Conservation (phyloP, 805 yeast genomes). For the Groenewaldozyma salmanticensis region DNA sequence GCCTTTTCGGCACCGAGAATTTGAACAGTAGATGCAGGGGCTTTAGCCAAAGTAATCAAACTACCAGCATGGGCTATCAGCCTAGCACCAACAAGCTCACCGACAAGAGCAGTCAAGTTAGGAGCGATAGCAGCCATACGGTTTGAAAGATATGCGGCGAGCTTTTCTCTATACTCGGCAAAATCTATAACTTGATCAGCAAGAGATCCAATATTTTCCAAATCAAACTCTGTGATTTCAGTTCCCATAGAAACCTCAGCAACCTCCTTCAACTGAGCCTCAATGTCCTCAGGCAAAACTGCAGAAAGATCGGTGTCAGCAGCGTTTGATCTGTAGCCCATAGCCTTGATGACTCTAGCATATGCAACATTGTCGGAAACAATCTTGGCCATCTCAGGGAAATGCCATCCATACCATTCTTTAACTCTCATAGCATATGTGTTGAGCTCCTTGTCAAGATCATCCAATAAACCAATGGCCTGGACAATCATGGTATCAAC, state of each 20-base stretch:
- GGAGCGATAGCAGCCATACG: slow-evolving; percentile 99
- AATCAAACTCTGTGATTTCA: slow-evolving; percentile 87
- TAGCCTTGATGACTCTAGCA: slow-evolving; percentile 84
- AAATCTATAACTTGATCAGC: slow-evolving; percentile 96
- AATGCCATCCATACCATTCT: slow-evolving; percentile 99
- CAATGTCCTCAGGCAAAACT: slow-evolving; percentile 80
- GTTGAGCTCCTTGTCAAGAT: slow-evolving; percentile 93
- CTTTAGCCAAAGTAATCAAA: slow-evolving; percentile 86
- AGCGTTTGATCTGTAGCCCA: slow-evolving; percentile 93
- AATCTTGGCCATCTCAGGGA: slow-evolving; percentile 98
- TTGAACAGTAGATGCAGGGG: slow-evolving; percentile 98
- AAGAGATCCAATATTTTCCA: slow-evolving; percentile 76
- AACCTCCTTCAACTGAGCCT: slow-evolving; percentile 79
- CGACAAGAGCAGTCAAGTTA: slow-evolving; percentile 87
- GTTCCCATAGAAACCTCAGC: slow-evolving; percentile 99
- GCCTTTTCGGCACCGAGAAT: slow-evolving; percentile 99
- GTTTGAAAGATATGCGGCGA: slow-evolving; percentile 79
- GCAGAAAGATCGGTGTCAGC: slow-evolving; percentile 82
- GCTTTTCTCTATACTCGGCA: slow-evolving; percentile 92
- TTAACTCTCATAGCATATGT: slow-evolving; percentile 98
- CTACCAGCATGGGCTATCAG: slow-evolving; percentile 97
- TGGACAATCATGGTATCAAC: slow-evolving; percentile 99
- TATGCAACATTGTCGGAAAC: slow-evolving; percentile 92
- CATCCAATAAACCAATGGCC: slow-evolving; percentile 95
- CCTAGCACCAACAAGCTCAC: slow-evolving; percentile 98